Base-by-base conservation (phyloP, 73 alveolate genomes). In the Symbiodinium natans region DNA sequence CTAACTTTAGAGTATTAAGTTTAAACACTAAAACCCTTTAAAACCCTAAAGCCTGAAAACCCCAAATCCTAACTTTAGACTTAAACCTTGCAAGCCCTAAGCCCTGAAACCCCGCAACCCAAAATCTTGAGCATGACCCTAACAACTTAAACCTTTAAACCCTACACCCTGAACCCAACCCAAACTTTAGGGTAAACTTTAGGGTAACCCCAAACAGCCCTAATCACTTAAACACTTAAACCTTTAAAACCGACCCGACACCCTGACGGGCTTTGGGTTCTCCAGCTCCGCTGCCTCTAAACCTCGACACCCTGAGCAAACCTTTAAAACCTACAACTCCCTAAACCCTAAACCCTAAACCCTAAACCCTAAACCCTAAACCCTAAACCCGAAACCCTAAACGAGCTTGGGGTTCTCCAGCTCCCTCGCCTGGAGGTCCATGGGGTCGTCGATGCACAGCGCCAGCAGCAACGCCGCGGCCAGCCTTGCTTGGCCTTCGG, bases 381-480 rank as follows among this genome's bases (percentile, higher is more conserved):
- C 3, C 80, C 10, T 11, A 1, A 29, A 1, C 39, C 80, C 31
- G 1, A 1, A 21, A 21, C 15, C 11, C 80, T 34, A 13, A 17
- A 63, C 15, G 23, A 8, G 63, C 17, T 48, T 48, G 8, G 63
- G 23, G 63, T 17, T 8, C 17, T 48, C 63, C 23, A 8, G 63
- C 17, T 17, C 8, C 38, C 36, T 23, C 21, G 48, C 93, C 93
- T 52, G 82, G 9, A 27, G 82, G 27, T 31, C 40, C 21, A 19
- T 54, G 29, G 94, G 84, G 54, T 86, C 94, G 6, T 86, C 94
- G 31, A 86, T n/a, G 94, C 94, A 54, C 21, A 86, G 59, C 31
- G 83, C 82, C n/a, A 80, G n/a, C 84, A 86, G 40, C 82, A 19
- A 41, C n/a, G 94, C 94, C 38, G 94, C 94, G 29, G 41, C 94